Conservation (phyloP, 2,329 filamentous ascomycete genomes). For the Xylariomycetidae sp. region DNA sequence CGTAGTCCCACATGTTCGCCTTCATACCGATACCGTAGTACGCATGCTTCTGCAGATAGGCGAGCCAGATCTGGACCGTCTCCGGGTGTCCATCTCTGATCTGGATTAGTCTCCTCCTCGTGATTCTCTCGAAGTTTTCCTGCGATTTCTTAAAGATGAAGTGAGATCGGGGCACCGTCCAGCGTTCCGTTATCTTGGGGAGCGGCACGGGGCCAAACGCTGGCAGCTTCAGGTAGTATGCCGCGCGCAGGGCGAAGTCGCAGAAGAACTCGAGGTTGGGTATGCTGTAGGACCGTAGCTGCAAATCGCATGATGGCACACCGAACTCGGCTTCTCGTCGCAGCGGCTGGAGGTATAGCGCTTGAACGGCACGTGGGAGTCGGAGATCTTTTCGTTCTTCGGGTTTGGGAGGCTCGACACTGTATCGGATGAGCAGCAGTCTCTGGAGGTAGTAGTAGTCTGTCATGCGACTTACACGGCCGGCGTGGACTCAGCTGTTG, state of each 20-base stretch:
- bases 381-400: constrained; percentile 36
- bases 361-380: constrained; percentile 75
- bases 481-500: too few species aligned
- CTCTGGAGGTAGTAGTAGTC: too few species aligned
- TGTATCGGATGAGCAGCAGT: too few species aligned
- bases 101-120: constrained; percentile 79
- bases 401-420: too few species aligned
- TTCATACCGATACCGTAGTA: constrained; percentile 99
- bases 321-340: constrained; percentile 70
- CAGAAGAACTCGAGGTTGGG: constrained; percentile 91
- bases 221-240: constrained; percentile 87
- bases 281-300: constrained; percentile 84
- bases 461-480: too few species aligned
- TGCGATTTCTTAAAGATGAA: constrained; percentile 98
- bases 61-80: constrained; percentile 85
- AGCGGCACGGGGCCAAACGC: constrained; percentile 82
- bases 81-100: constrained; percentile 90
- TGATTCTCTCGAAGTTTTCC: constrained; percentile 95
- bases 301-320: constrained; percentile 82
- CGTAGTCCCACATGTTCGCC: constrained; percentile 92
- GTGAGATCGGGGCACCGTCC: constrained; percentile 84
- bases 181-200: constrained; percentile 81
- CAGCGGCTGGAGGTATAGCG: constrained; percentile 79
- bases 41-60: constrained; percentile 85
- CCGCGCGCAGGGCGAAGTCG: constrained; percentile 90